Conservation (phyloP, 164 flowering plant genomes). For the Sextonia rubra region DNA sequence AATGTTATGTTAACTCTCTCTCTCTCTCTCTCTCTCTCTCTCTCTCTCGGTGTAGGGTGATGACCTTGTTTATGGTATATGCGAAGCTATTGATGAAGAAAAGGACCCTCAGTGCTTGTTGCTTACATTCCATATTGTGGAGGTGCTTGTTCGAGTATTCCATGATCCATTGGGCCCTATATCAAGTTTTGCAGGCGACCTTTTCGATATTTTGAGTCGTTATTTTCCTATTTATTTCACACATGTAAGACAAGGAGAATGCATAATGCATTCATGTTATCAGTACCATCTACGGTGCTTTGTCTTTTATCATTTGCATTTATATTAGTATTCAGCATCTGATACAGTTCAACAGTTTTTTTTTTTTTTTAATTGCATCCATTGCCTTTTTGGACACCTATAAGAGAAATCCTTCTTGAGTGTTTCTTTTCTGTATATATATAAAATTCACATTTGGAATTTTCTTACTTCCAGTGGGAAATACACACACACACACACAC, state of each 20-base stretch:
- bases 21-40: conserved; percentile 11
- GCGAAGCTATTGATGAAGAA: conserved; percentile 90
- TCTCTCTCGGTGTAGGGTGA: conserved; percentile 55
- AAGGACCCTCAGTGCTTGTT: conserved; percentile 90
- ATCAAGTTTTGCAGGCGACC: conserved; percentile 53
- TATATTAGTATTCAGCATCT: neutral
- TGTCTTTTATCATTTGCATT: neutral
- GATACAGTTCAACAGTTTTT: neutral
- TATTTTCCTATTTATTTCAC: conserved; percentile 97
- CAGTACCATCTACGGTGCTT: neutral
- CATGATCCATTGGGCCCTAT: conserved; percentile 66
- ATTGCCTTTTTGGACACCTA: neutral
- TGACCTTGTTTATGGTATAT: conserved; percentile 59
- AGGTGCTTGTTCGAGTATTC: conserved; percentile 48
- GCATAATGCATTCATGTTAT: neutral
- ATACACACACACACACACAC: no score
- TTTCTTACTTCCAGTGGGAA: no score
- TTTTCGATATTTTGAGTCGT: conserved; percentile 69
- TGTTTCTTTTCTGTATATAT: no score
- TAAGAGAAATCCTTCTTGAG: no score
- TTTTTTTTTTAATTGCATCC: neutral
- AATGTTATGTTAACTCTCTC: neutral
- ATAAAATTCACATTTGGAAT: no score
- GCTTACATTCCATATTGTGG: conserved; percentile 68
- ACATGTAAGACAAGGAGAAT: conserved; percentile 55